Evolutionary conservation across 305 asterid genomes (phyloP).

Genomic region (Ilex paraguariensis): DNA sequence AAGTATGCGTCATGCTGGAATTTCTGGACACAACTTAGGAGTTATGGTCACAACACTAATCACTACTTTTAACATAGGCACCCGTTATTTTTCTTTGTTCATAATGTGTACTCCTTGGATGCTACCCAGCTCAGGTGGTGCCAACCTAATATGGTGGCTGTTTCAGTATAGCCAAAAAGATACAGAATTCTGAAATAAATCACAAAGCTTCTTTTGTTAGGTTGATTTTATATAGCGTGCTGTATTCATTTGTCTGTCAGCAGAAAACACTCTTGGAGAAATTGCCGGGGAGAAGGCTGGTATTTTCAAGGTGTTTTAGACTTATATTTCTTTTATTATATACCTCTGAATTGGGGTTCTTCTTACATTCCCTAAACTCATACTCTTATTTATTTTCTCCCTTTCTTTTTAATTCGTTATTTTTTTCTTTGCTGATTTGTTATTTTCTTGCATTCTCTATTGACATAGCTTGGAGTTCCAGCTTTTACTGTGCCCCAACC

Average conservation of each 20-base stretch:
- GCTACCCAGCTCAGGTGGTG: no score
- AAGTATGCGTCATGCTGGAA: not conserved
- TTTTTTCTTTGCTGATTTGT: conserved; percentile 7
- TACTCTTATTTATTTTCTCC: not conserved
- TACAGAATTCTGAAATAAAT: no score
- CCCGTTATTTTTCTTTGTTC: no score
- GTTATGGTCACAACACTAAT: not conserved
- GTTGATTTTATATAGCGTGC: no score
- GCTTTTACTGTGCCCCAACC: conserved; percentile 97
- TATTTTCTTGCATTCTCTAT: conserved; percentile 9
- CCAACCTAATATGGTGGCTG: no score
- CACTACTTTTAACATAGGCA: not conserved
- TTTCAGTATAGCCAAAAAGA: no score
- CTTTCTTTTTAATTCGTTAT: conserved; percentile 4
- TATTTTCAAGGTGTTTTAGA: conserved; percentile 69
- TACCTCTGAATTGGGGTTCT: conserved; percentile 4
- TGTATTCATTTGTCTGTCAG: not conserved
- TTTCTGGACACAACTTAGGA: not conserved
- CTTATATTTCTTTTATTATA: conserved; percentile 4
- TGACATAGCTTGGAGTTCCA: conserved; percentile 65
- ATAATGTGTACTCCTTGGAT: no score
- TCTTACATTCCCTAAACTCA: no score
- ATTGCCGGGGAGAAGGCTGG: conserved; percentile 99
- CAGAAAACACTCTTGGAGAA: conserved; percentile 93
- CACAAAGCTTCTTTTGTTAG: no score